phyloP scores from a whole-genome alignment of 495 filamentous ascomycete species.

The Talaromyces wortmannii region DNA sequence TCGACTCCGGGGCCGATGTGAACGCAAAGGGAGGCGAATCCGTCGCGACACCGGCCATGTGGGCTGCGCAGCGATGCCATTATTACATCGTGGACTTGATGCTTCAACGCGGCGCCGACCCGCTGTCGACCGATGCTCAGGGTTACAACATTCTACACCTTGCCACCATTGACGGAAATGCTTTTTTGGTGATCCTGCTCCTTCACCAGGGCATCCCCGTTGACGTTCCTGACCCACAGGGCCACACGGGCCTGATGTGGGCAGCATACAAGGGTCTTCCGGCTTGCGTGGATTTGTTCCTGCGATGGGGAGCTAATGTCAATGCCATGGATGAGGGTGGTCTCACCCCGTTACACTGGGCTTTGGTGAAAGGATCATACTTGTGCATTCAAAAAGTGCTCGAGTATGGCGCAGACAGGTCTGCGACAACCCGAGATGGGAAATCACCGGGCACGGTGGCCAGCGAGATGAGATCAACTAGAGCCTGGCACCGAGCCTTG shows the following conservation, averaged over 20 bases:
- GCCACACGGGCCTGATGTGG: conserved; percentile 96
- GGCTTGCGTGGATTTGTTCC: conserved; percentile 82
- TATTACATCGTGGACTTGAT: conserved; percentile 80
- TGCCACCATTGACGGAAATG: conserved; percentile 93
- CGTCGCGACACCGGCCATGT: conserved; percentile 86
- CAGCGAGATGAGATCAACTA: conserved; percentile 78
- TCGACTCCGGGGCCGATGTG: conserved; percentile 83
- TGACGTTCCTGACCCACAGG: conserved; percentile 78
- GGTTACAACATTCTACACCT: conserved; percentile 97
- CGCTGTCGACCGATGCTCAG: conserved; percentile 80
- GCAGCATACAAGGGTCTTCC: conserved; percentile 95
- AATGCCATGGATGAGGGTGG: conserved; percentile 85
- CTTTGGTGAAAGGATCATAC: conserved; percentile 82
- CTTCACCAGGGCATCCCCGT: conserved; percentile 91
- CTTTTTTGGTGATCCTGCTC: conserved; percentile 80
- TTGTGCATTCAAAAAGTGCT: conserved; percentile 84
- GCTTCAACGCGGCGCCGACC: conserved; percentile 82
- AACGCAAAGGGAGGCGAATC: conserved; percentile 94
- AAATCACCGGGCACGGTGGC: conserved; percentile 83
- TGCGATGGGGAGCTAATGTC: conserved; percentile 93
- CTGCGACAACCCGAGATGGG: conserved; percentile 75
- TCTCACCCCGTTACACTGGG: conserved; percentile 94
- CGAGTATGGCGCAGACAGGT: conserved; percentile 90
- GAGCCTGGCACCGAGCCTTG: conserved; percentile 77
- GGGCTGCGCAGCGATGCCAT: conserved; percentile 91